Base-by-base conservation (phyloP, 2,329 filamentous ascomycete species). In the Blumeria hordei region DNA sequence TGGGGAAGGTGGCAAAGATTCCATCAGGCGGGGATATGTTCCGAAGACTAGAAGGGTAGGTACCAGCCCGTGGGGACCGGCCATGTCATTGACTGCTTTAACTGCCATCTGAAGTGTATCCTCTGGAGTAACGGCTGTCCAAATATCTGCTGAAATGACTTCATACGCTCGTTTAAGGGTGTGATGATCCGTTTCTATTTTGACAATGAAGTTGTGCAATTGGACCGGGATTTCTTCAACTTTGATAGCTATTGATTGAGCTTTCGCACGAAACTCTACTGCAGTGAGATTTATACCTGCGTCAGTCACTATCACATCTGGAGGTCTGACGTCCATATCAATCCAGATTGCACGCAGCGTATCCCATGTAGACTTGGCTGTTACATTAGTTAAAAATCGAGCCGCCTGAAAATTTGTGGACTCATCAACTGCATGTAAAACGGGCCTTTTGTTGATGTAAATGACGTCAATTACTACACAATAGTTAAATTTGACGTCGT, bases 231-330 rank as follows among this genome's bases (percentile, higher is more conserved):
- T 28, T 37, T 4, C 21, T 28, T 54, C 54, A 1, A 41, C 16
- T 1, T 28, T 12, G 18, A 47, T 54, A 14, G 28, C 14, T 9
- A 54, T 45, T 6, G 33, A 52, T 28, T 6, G 32, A 3, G 35
- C 39, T 3, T 7, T 28, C 32, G 53, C 28, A 6, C 32, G 45
- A 33, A 57, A 55, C 43, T 57, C 41, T 16, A 47, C 54, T n/a
- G 16, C 51, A 3, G 53, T 33, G 34, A 57, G 55, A 34, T 55
- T 57, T 33, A 43, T 52, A 14, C 44, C 55, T 50, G 34, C 50
- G n/a, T 53, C n/a, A 28, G 14, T 11, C n/a, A n/a, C 35, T 35
- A 53, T 35, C 37, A 5, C 3, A 32, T 57, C 54, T 2, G 47
- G 53, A 2, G 54, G 56, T 16, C 45, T 28, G 11, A 28, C 9